Evolutionary conservation across 306 rosid species (phyloP), one percentile per base, ranked within the genome.

Genomic region (Adenanthera pavonina): DNA sequence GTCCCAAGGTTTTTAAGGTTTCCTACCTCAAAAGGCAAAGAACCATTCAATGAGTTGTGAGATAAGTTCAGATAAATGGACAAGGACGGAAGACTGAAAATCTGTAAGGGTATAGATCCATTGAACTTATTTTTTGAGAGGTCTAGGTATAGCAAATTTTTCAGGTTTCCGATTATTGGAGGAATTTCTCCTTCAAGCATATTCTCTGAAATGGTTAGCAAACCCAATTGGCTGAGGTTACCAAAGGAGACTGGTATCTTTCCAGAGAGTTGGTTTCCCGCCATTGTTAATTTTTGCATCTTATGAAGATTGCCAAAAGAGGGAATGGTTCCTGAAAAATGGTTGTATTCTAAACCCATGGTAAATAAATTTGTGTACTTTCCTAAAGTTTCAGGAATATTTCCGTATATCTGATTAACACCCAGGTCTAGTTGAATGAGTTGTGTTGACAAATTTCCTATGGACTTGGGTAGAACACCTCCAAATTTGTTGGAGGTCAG

Each of bases 381-480:
- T 8, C 30, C 48, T 38, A 73, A 34, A 0, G 30, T 17, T 17
- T 2, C 2, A 16, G 60, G 60, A 54, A 54, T 54, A 15, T 20
- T 53, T 53, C 59, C 25, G 6, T 16, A 5, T 17, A 54, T 54
- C 9, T 54, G 8, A 54, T 54, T 54, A 4, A 3, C 60, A 5
- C 60, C 60, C 17, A 54, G 30, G 60, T 5, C 5, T 0, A 54
- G 60, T 6, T 1, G 1, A 54, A 5, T 17, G 60, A 54, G 60
- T 54, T n/a, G 60, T 25, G 60, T 54, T n/a, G 60, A 16, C 60
- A 54, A 54, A 13, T 73, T 73, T 16, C 16, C 49, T n/a, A 73
- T 1, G 10, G 36, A 53, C 0, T 15, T 25, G 4, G 66, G 78
- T 34, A 73, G 16, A 16, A n/a, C 6, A 8, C 64, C 78, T 73